Percentiles rank a stretch among this genome's conserved stretches.
phyloP scores from a whole-genome alignment of 1,139 yeast genomes.

The Meyerozyma smithsonii region DNA sequence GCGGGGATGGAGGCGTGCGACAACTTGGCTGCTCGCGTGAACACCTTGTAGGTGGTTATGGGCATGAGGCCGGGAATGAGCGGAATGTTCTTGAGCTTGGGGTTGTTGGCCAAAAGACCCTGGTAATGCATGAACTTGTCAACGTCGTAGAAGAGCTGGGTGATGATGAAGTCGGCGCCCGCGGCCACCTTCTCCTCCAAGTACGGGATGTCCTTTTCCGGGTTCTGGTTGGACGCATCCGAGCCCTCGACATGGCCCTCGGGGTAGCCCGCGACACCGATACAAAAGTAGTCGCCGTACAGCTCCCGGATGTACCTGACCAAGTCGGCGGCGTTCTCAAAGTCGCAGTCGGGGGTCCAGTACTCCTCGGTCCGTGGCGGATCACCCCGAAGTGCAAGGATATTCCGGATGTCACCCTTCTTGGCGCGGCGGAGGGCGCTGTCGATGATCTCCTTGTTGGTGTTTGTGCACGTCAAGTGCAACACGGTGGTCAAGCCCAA shows the following conservation, averaged over 20 bases:
- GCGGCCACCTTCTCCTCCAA: conserved; percentile 51
- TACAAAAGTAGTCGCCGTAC: conserved; percentile 73
- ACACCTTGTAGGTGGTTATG: conserved; percentile 81
- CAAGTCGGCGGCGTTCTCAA: conserved; percentile 75
- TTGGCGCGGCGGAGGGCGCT: conserved; percentile 73
- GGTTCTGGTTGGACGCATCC: conserved; percentile 56
- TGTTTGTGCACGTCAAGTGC: conserved; percentile 95
- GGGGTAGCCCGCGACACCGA: conserved; percentile 94
- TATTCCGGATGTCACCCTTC: conserved; percentile 71
- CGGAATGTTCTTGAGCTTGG: conserved; percentile 43
- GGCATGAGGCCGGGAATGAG: conserved; percentile 95
- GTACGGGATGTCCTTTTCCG: conserved; percentile 62
- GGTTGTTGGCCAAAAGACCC: conserved; percentile 25
- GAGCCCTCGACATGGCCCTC: conserved; percentile 93
- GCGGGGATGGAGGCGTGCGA: conserved; percentile 85
- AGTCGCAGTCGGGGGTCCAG: conserved; percentile 54
- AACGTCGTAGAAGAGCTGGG: conserved; percentile 43
- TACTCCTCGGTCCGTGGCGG: conserved; percentile 85
- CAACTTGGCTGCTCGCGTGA: conserved; percentile 82
- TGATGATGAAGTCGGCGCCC: conserved; percentile 43
- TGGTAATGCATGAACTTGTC: conserved; percentile 38
- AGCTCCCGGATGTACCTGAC: conserved; percentile 66
- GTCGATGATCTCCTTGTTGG: conserved; percentile 72
- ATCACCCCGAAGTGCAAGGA: conserved; percentile 91
- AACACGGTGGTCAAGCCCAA: conserved; percentile 83